phyloP scores from a whole-genome alignment of 805 yeast genomes.

The Teunomyces gatunensis region DNA sequence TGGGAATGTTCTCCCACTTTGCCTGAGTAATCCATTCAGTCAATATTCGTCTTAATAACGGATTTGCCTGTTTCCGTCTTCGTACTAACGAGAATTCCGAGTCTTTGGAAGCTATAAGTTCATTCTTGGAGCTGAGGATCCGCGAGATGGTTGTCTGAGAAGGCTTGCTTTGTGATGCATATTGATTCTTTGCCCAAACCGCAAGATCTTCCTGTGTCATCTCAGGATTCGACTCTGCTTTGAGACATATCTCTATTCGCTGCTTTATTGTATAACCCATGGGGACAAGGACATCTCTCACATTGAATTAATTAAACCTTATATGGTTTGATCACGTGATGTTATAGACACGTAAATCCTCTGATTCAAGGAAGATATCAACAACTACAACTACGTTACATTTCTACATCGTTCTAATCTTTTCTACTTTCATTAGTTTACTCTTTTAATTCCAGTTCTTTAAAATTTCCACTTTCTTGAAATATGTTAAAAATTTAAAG shows the following conservation, averaged over 20 bases:
- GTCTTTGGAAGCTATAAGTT: constrained; percentile 47
- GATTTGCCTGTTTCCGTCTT: constrained; percentile 54
- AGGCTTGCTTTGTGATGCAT: constrained; percentile 52
- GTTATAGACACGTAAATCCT: too few relatives aligned
- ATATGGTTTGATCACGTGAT: neutral
- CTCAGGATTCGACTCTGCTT: constrained; percentile 64
- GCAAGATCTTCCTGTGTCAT: constrained; percentile 70
- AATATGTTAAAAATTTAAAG: neutral
- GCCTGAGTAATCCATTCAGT: constrained; percentile 72
- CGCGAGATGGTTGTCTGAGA: constrained; percentile 69
- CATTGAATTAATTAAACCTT: neutral
- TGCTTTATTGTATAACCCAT: constrained; percentile 63
- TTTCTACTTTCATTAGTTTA: too few relatives aligned
- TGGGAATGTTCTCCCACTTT: constrained; percentile 64
- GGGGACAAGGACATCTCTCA: too few relatives aligned
- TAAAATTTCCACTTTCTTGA: neutral
- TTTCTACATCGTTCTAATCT: too few relatives aligned
- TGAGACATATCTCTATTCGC: constrained; percentile 63
- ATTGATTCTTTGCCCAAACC: constrained; percentile 57
- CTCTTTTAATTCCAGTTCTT: neutral
- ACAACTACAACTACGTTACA: too few relatives aligned
- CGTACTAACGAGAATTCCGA: constrained; percentile 51
- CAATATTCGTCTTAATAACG: constrained; percentile 53
- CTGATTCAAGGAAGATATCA: too few relatives aligned
- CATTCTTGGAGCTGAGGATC: constrained; percentile 55